Conservation (phyloP, 495 filamentous ascomycete genomes). For the Daldinia decipiens region DNA sequence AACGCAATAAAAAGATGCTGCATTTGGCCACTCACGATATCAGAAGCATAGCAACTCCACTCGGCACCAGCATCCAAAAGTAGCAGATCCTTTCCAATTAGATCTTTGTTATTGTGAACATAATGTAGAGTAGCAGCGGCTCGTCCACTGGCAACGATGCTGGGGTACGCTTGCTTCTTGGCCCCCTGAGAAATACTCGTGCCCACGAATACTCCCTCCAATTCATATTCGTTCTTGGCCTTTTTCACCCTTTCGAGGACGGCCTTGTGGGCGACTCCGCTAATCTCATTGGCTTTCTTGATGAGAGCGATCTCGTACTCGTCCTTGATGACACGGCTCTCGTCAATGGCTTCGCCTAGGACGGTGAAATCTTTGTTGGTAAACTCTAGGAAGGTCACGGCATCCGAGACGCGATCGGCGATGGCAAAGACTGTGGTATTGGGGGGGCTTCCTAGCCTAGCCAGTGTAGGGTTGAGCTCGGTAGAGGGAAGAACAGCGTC, state of each 20-base stretch:
- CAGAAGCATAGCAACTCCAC: slow-evolving; percentile 80
- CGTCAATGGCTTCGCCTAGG: slow-evolving; percentile 81
- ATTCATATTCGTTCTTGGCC: slow-evolving; percentile 80
- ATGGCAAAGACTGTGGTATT: slow-evolving; percentile 74
- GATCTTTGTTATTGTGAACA: slow-evolving; percentile 74
- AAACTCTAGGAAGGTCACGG: slow-evolving; percentile 72
- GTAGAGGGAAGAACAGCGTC: slow-evolving; percentile 76
- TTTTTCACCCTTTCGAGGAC: slow-evolving; percentile 72
- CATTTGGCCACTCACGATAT: slow-evolving; percentile 65
- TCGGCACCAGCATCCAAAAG: slow-evolving; percentile 88
- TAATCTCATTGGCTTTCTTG: slow-evolving; percentile 83
- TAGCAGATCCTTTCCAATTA: slow-evolving; percentile 75
- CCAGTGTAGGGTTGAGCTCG: slow-evolving; percentile 74
- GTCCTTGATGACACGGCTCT: slow-evolving; percentile 81
- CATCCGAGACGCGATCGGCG: slow-evolving; percentile 71
- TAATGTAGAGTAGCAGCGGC: slow-evolving; percentile 91
- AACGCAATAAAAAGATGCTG: background rate
- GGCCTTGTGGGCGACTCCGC: slow-evolving; percentile 76
- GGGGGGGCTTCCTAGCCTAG: slow-evolving; percentile 54
- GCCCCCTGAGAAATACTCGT: slow-evolving; percentile 79
- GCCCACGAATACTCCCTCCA: slow-evolving; percentile 80
- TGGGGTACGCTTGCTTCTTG: slow-evolving; percentile 83
- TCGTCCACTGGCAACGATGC: slow-evolving; percentile 80
- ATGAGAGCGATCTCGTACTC: slow-evolving; percentile 86
- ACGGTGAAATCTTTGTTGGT: slow-evolving; percentile 66